Conservation (phyloP, 169 alveolate genomes). For the Plasmodium inui region DNA sequence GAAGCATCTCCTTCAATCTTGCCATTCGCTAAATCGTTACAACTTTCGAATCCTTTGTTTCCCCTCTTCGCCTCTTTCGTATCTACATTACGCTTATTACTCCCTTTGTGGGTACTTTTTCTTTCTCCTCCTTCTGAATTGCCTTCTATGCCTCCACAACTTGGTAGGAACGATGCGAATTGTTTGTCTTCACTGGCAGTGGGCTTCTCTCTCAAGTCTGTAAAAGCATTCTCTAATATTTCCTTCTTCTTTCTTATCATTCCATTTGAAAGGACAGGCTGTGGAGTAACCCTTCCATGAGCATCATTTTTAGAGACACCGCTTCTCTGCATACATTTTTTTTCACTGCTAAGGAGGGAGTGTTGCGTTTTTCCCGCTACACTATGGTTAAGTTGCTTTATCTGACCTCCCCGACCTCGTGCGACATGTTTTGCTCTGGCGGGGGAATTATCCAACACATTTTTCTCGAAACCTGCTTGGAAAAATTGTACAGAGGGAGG, state of each 20-base stretch:
- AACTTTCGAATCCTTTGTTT: background rate
- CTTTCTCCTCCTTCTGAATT: background rate
- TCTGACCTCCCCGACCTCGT: background rate
- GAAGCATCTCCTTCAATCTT: background rate
- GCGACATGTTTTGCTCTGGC: background rate
- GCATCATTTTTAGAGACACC: background rate
- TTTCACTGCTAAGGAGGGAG: background rate
- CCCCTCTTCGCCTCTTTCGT: background rate
- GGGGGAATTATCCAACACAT: background rate
- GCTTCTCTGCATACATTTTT: background rate
- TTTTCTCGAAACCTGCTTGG: background rate
- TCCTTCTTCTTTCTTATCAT: background rate
- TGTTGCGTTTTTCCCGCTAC: background rate
- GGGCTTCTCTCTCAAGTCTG: background rate
- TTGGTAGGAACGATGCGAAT: background rate
- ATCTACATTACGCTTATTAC: constrained; percentile 5
- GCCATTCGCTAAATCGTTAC: background rate
- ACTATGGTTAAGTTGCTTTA: background rate
- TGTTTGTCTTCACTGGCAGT: background rate
- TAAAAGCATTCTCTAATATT: background rate
- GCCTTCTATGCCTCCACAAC: background rate
- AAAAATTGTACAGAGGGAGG: background rate
- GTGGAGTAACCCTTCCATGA: background rate
- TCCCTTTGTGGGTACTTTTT: background rate
- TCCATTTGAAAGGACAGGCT: background rate